Evolutionary conservation across 2,329 filamentous ascomycete species (phyloP).

Genomic region (Sarocladium oryzae): DNA sequence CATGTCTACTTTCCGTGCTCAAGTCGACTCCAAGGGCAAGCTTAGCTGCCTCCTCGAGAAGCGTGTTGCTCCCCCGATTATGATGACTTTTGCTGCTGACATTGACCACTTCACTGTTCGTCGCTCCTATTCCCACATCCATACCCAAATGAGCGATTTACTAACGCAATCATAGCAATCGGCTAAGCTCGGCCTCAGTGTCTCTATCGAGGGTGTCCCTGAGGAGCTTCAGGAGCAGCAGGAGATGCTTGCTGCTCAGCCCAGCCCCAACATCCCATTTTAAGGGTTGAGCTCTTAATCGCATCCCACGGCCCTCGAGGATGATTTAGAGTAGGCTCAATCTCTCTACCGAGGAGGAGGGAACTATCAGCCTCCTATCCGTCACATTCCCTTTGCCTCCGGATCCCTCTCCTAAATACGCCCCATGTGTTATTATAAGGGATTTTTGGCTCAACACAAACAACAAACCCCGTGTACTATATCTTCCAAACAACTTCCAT

Average conservation of each 20-base stretch:
- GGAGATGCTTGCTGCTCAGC: conserved; percentile 49
- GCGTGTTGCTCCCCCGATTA: conserved; percentile 85
- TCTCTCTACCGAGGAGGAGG: neutral
- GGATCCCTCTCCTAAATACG: neutral
- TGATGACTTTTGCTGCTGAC: conserved; percentile 91
- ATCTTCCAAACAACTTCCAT: neutral
- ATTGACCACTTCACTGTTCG: conserved; percentile 93
- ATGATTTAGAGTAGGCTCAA: neutral
- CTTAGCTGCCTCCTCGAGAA: conserved; percentile 91
- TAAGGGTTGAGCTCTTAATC: conserved; percentile 31
- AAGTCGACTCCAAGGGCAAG: conserved; percentile 93
- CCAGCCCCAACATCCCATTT: conserved; percentile 54
- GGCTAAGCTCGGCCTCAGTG: conserved; percentile 89
- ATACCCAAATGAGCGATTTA: neutral
- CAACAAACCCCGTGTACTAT: conserved; percentile 6
- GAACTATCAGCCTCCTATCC: neutral
- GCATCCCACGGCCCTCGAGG: neutral
- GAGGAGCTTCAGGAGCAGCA: conserved; percentile 87
- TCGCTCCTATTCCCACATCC: conserved; percentile 16
- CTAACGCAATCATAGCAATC: conserved; percentile 59
- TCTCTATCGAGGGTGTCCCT: conserved; percentile 79
- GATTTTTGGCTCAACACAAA: neutral
- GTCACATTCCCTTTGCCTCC: conserved; percentile 12
- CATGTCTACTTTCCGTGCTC: conserved; percentile 89
- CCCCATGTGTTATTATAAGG: conserved; percentile 1